These are phyloP conservation scores for Antarctomyces pellizariae DNA, from an alignment of 495 filamentous ascomycete species.

Conservation along the genomic window DNA sequence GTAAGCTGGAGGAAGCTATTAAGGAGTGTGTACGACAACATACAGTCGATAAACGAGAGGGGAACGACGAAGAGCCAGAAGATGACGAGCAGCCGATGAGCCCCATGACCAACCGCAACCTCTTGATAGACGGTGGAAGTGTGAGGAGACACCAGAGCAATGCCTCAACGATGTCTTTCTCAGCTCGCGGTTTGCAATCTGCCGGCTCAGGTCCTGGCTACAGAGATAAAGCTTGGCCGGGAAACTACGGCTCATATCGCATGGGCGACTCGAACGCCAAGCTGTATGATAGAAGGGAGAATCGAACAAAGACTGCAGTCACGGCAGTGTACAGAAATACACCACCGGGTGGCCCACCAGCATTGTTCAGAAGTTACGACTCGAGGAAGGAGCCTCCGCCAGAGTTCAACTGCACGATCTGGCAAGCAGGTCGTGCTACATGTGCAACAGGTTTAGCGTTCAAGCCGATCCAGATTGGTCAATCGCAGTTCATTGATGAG, in stretches of 20 bases:
- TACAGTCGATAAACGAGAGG: constrained; percentile 58
- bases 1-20: constrained; percentile 85
- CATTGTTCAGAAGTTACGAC: constrained; percentile 76
- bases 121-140: no score
- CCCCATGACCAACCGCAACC: constrained; percentile 7
- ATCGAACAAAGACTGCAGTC: constrained; percentile 81
- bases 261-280: constrained; percentile 36
- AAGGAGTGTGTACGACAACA: constrained; percentile 71
- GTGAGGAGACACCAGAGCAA: constrained; percentile 30
- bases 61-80: constrained; percentile 31
- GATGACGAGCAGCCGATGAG: constrained; percentile 2
- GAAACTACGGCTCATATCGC: no score
- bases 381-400: constrained; percentile 76
- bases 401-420: constrained; percentile 78
- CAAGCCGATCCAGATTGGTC: constrained; percentile 84
- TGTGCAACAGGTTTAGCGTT: constrained; percentile 79
- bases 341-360: constrained; percentile 33
- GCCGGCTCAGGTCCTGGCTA: no score
- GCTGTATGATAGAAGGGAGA: constrained; percentile 61
- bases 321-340: constrained; percentile 82
- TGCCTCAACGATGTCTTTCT: constrained; percentile 37
- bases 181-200: constrained; percentile 21
- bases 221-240: no score
- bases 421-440: constrained; percentile 92
- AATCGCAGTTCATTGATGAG: constrained; percentile 85